These are phyloP conservation scores for Panaeolus papilionaceus DNA, from an alignment of 768 basidiomycete genomes.

Conservation along the genomic window DNA sequence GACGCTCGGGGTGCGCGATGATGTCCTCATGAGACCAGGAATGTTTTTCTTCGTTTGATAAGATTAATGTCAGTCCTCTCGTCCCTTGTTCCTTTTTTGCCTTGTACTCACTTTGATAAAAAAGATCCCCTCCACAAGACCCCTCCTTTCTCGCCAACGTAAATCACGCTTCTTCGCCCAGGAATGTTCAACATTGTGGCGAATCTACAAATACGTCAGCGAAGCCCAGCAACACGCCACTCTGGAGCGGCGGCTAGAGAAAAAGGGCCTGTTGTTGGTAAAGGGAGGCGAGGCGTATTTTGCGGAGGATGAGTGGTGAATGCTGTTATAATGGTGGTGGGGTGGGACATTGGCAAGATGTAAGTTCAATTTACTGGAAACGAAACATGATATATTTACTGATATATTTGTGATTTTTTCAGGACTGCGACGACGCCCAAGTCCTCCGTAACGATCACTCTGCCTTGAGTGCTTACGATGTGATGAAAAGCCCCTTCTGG, in stretches of 20 bases:
- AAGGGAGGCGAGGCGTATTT: constrained; percentile 84
- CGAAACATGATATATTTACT: not conserved
- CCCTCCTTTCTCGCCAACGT: too few relatives aligned
- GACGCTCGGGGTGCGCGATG: constrained; percentile 37
- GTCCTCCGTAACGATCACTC: constrained; percentile 59
- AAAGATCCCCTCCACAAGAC: too few relatives aligned
- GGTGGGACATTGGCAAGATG: constrained; percentile 80
- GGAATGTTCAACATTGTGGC: constrained; percentile 88
- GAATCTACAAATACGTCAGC: constrained; percentile 75
- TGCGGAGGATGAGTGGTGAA: constrained; percentile 52
- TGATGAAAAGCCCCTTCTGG: constrained; percentile 70
- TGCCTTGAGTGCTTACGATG: constrained; percentile 71
- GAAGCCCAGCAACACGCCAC: constrained; percentile 55
- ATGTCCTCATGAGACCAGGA: constrained; percentile 43
- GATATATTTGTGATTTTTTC: not conserved
- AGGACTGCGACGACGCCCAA: constrained; percentile 34
- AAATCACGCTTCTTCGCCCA: constrained; percentile 29
- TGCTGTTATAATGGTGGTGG: constrained; percentile 81
- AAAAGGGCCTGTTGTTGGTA: constrained; percentile 57
- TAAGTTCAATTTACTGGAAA: constrained; percentile 41
- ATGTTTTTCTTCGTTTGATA: constrained; percentile 71
- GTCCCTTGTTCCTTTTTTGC: too few relatives aligned
- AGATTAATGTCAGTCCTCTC: constrained; percentile 49
- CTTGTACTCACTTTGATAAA: too few relatives aligned
- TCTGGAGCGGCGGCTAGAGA: constrained; percentile 53